Conservation (phyloP, 768 basidiomycete genomes). For the Coprinopsis strossmayeri region DNA sequence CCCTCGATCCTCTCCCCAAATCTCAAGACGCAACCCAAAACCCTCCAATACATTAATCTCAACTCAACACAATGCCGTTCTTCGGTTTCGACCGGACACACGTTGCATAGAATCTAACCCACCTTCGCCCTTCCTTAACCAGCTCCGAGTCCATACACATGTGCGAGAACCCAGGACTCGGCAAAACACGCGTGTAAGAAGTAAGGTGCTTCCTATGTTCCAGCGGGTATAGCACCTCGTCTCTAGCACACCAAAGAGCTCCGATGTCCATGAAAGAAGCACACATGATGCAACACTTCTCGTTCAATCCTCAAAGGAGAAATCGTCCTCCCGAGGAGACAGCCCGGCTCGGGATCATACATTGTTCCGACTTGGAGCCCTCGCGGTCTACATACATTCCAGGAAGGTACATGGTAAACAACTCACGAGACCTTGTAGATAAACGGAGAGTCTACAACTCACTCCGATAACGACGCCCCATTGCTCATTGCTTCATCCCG, state of each 20-base stretch:
- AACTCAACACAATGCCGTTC: no score
- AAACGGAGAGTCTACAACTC: background rate
- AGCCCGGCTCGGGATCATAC: no score
- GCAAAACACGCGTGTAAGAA: background rate
- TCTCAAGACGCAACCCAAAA: no score
- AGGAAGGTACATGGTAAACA: no score
- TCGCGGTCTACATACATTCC: no score
- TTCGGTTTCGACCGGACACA: no score
- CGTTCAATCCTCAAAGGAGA: no score
- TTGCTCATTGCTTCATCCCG: background rate
- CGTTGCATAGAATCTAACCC: no score
- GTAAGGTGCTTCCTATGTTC: background rate
- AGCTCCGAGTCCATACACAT: background rate
- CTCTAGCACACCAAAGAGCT: background rate
- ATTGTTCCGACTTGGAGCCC: no score
- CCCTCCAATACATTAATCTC: no score
- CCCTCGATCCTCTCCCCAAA: background rate
- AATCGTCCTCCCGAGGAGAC: no score
- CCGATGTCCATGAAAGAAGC: background rate
- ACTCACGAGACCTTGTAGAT: background rate
- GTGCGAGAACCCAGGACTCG: background rate
- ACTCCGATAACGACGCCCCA: background rate
- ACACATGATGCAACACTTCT: background rate
- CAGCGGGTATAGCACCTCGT: background rate
- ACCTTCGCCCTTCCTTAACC: no score